phyloP scores from a whole-genome alignment of 768 basidiomycete genomes.

The Boletus tylopilopsis region DNA sequence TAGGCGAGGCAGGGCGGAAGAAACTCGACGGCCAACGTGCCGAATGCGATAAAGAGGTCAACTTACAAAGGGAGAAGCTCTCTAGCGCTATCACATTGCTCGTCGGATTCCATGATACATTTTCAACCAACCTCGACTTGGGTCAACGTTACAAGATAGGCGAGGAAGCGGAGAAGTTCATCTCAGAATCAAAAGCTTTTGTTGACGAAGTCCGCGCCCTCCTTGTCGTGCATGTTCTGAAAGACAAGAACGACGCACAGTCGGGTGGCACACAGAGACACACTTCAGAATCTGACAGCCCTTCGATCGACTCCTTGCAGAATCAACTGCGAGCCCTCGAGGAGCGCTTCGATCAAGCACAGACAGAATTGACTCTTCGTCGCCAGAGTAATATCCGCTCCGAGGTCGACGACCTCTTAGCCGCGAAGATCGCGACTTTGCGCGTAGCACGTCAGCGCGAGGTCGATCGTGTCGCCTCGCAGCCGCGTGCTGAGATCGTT shows the following conservation, averaged over 20 bases:
- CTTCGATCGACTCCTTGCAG: slow-evolving; percentile 10
- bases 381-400: slow-evolving; percentile 14
- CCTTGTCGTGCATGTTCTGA: slow-evolving; percentile 20
- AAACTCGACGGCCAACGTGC: slow-evolving; percentile 27
- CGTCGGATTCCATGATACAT: slow-evolving; percentile 18
- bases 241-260: slow-evolving; percentile 9
- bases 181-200: slow-evolving; percentile 24
- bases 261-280: not conserved
- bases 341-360: slow-evolving; percentile 30
- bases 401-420: slow-evolving; percentile 19
- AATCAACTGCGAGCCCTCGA: slow-evolving; percentile 22
- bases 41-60: slow-evolving; percentile 25
- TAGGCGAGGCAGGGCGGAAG: slow-evolving; percentile 29
- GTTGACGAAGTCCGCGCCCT: slow-evolving; percentile 23
- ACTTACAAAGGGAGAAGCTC: slow-evolving; percentile 23
- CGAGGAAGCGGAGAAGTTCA: slow-evolving; percentile 19
- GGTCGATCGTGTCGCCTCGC: slow-evolving; percentile 13
- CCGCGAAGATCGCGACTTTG: slow-evolving; percentile 15
- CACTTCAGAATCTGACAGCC: not conserved
- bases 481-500: slow-evolving; percentile 16
- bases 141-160: slow-evolving; percentile 26
- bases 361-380: slow-evolving; percentile 28
- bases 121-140: slow-evolving; percentile 24
- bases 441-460: slow-evolving; percentile 23
- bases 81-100: slow-evolving; percentile 23